These are phyloP conservation scores for Cinchona pubescens DNA, from an alignment of 257 asterid species.

Conservation along the genomic window DNA sequence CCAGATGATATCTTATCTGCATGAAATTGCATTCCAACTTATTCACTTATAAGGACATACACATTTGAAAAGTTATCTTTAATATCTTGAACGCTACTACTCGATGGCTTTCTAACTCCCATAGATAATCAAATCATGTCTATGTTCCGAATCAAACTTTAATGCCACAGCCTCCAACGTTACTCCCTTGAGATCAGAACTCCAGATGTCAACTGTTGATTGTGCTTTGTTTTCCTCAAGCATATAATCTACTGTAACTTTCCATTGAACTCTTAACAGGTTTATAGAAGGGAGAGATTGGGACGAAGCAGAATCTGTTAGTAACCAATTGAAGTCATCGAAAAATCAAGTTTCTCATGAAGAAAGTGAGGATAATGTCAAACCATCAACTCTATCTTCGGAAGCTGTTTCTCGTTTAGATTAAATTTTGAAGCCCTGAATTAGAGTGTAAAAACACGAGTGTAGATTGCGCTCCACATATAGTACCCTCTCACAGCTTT, in stretches of 20 bases:
- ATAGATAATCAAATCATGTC: neutral
- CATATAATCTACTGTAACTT: neutral
- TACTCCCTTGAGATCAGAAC: neutral
- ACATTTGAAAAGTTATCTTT: conserved; percentile 1
- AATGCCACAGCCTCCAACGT: neutral
- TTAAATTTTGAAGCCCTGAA: neutral
- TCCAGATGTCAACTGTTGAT: neutral
- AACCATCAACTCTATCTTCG: neutral
- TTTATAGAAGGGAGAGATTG: neutral
- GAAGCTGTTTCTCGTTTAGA: neutral
- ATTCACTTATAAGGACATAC: neutral
- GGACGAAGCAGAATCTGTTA: neutral
- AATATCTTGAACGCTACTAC: neutral
- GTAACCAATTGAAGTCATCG: neutral
- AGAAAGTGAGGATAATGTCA: neutral
- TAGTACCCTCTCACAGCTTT: neutral
- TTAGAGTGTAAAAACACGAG: neutral
- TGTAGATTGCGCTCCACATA: neutral
- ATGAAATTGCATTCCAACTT: neutral
- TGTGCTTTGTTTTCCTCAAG: neutral
- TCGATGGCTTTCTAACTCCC: neutral
- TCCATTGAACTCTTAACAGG: neutral
- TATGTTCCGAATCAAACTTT: neutral
- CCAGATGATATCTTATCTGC: neutral
- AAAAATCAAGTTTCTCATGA: neutral